Conservation (phyloP, 2,329 filamentous ascomycete genomes). For the Clarireedia hainanense region DNA sequence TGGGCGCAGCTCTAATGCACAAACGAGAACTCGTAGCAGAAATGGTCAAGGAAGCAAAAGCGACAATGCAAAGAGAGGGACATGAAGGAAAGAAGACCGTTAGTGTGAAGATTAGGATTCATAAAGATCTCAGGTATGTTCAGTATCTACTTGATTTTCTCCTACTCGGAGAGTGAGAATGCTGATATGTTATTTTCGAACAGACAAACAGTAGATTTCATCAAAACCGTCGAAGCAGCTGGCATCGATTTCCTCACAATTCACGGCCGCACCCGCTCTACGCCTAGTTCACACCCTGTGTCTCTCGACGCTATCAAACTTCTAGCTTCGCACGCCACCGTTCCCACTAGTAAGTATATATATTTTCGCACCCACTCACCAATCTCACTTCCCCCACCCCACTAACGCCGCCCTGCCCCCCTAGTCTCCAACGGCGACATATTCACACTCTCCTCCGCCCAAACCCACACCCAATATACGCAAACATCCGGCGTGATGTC, state of each 20-base stretch:
- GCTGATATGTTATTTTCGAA: not conserved
- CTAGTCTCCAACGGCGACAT: slow-evolving; percentile 60
- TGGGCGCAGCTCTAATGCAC: slow-evolving; percentile 64
- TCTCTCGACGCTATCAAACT: slow-evolving; percentile 50
- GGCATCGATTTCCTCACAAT: slow-evolving; percentile 61
- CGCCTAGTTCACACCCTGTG: slow-evolving; percentile 54
- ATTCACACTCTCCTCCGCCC: slow-evolving; percentile 40
- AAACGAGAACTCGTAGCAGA: slow-evolving; percentile 55
- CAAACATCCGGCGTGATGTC: slow-evolving; percentile 60
- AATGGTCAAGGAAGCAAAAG: slow-evolving; percentile 53
- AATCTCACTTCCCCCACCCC: too few relatives aligned
- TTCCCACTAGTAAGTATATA: slow-evolving; percentile 39
- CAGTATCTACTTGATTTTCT: not conserved
- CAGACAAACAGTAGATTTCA: slow-evolving; percentile 46
- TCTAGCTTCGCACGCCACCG: slow-evolving; percentile 36
- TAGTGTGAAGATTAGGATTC: slow-evolving; percentile 64
- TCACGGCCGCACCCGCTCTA: slow-evolving; percentile 56
- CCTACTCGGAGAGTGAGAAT: not conserved
- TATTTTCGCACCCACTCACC: too few relatives aligned
- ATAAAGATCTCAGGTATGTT: slow-evolving; percentile 46
- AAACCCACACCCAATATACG: slow-evolving; percentile 30
- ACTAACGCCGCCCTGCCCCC: too few relatives aligned
- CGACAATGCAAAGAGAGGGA: slow-evolving; percentile 42
- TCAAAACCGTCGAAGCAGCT: slow-evolving; percentile 52
- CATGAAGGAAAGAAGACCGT: slow-evolving; percentile 45